Conservation (phyloP, 2,329 filamentous ascomycete genomes). For the Fonsecaea monophora region DNA sequence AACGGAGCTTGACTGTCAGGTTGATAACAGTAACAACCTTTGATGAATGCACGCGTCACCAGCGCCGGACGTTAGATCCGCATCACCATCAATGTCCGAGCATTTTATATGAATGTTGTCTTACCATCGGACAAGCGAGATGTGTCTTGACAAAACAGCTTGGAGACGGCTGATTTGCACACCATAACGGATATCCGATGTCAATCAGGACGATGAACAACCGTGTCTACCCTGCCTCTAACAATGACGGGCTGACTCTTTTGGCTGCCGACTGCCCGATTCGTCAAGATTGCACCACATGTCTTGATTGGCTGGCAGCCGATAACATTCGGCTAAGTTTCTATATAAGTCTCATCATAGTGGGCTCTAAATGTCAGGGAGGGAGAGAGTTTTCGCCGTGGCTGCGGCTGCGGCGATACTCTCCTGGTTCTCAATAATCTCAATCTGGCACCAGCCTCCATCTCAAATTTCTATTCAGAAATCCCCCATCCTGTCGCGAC, state of each 20-base stretch:
- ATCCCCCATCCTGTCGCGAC: background rate
- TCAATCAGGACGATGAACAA: background rate
- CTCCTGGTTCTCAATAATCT: constrained; percentile 12
- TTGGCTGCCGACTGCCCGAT: background rate
- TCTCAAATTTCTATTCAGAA: constrained; percentile 9
- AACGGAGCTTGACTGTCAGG: background rate
- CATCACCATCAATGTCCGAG: background rate
- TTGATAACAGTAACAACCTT: background rate
- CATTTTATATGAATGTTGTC: background rate
- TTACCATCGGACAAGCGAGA: background rate
- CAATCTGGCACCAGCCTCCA: constrained; percentile 8
- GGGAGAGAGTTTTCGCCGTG: background rate
- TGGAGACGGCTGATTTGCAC: background rate
- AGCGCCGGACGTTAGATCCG: background rate
- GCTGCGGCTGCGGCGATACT: background rate
- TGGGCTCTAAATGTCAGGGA: background rate
- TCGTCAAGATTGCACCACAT: background rate
- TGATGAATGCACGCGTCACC: background rate
- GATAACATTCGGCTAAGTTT: constrained; percentile 9
- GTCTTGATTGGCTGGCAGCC: background rate
- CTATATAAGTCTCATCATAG: background rate
- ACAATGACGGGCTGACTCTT: background rate
- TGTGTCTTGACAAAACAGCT: background rate
- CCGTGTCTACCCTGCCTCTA: background rate
- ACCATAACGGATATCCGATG: background rate